These are phyloP conservation scores for Thymus mandschuricus DNA, from an alignment of 257 asterid genomes.

Conservation along the genomic window DNA sequence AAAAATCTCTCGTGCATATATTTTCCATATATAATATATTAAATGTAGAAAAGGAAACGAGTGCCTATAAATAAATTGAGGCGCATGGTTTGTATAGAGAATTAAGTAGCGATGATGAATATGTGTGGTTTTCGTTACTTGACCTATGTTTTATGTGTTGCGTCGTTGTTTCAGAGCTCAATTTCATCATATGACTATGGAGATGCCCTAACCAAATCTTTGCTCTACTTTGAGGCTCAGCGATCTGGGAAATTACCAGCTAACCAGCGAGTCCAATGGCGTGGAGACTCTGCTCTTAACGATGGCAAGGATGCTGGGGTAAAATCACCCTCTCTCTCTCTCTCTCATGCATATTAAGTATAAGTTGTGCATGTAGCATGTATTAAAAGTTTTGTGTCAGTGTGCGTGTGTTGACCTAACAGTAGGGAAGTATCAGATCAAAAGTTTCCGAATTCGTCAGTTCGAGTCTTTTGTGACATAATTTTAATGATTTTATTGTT, in stretches of 20 bases:
- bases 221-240: constrained; percentile 44
- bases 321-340: neutral
- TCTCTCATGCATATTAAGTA: no score
- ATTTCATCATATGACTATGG: constrained; percentile 29
- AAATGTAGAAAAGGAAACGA: neutral
- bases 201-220: constrained; percentile 36
- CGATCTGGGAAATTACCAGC: constrained; percentile 43
- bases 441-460: no score
- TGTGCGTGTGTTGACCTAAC: no score
- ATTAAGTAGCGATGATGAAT: neutral
- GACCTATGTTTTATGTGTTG: neutral
- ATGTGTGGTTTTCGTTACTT: constrained; percentile 10
- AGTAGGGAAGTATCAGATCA: no score
- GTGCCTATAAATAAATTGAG: neutral
- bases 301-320: constrained; percentile 47
- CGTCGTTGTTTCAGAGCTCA: neutral
- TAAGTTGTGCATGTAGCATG: no score
- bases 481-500: no score
- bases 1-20: neutral
- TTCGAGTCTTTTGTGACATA: no score
- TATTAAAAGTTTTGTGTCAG: no score
- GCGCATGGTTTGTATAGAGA: neutral
- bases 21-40: neutral
- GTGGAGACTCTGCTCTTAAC: constrained; percentile 33
- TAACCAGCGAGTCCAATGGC: constrained; percentile 20